A percentile compares a stretch with the other conserved stretches of the same genome.
Conservation (phyloP, 768 basidiomycete genomes). For the Postia placenta region DNA sequence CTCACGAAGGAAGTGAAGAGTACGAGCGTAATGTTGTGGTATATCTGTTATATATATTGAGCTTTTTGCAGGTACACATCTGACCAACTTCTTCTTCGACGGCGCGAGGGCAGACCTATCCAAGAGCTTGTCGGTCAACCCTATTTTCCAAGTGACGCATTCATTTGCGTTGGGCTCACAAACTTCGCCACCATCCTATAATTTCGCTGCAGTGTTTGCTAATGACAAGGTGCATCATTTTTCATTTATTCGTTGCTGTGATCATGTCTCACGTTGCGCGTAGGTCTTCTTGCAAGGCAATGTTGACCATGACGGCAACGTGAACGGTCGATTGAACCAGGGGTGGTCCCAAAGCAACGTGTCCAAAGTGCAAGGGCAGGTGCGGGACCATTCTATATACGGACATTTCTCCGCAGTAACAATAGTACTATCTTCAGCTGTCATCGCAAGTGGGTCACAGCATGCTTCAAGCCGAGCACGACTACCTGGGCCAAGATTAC, state of each 20-base stretch:
- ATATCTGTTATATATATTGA: neutral
- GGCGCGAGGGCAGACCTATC: slow-evolving; percentile 94
- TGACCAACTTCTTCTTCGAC: slow-evolving; percentile 95
- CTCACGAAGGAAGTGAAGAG: slow-evolving; percentile 90
- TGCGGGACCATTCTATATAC: slow-evolving; percentile 34
- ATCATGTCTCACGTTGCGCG: neutral
- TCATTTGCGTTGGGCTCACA: slow-evolving; percentile 89
- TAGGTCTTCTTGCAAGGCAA: slow-evolving; percentile 91
- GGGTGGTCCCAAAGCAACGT: slow-evolving; percentile 75
- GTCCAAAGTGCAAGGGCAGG: slow-evolving; percentile 87
- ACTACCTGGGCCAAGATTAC: slow-evolving; percentile 85
- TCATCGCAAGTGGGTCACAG: slow-evolving; percentile 74
- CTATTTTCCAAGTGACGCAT: slow-evolving; percentile 98
- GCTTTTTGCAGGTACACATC: slow-evolving; percentile 63
- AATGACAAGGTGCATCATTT: slow-evolving; percentile 59
- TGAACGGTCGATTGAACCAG: slow-evolving; percentile 85
- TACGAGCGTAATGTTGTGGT: slow-evolving; percentile 30
- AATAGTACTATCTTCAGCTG: slow-evolving; percentile 53
- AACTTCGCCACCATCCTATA: slow-evolving; percentile 80
- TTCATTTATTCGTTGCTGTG: neutral
- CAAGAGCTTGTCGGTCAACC: slow-evolving; percentile 87
- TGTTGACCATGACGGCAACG: slow-evolving; percentile 88
- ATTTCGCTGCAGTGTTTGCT: slow-evolving; percentile 90
- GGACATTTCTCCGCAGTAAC: neutral
- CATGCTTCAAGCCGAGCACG: slow-evolving; percentile 93